Evolutionary conservation across 2,329 filamentous ascomycete genomes (phyloP), one percentile per base, ranked within the genome.

Genomic region (Tolypocladium tropicale): DNA sequence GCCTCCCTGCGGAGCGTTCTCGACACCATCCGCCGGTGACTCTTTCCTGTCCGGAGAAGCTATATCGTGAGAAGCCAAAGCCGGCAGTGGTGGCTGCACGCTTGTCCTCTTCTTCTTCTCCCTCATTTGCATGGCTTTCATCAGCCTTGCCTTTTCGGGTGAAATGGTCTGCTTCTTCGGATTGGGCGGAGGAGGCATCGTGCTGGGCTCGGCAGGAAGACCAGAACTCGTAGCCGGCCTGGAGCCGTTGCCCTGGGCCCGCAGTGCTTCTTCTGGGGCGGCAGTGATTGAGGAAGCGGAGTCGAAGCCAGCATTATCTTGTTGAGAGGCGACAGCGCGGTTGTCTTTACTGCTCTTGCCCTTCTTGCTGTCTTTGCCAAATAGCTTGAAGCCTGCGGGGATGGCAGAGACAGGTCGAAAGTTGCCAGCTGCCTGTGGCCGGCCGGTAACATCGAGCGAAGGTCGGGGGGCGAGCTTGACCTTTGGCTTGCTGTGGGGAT

Each of bases 121-220:
- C 54, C 93, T 82, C 62, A 96, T 72, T 70, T 96, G 89, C 74
- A 96, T 80, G 9, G 94, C 94, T 74, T 95, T 96, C 89, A 96
- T 92, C 60, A 99, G 76, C 55, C 94, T 82, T 58, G 89, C 84
- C 74, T 95, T 97, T 70, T 99, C 94, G 0, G 90, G 89, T 1
- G 90, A 90, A 65, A 95, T 87, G 69, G 77, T 64, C 70, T 73
- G 71, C 63, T 74, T 74, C 39, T 63, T 62, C 6, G 76, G 71
- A 63, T 25, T 11, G 25, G 78, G 67, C 16, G 77, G 75, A 55
- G 75, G 61, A 4, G 71, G 65, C 33, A 72, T 67, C 34, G 69
- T 60, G 39, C 67, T 62, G 23, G 74, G 70, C 57, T 75, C 75
- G 46, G 73, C 67, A 39, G 75, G 73, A 30, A 73, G 67, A 34